phyloP scores from a whole-genome alignment of 441 rosid genomes.

The Erodium chrysanthum region DNA sequence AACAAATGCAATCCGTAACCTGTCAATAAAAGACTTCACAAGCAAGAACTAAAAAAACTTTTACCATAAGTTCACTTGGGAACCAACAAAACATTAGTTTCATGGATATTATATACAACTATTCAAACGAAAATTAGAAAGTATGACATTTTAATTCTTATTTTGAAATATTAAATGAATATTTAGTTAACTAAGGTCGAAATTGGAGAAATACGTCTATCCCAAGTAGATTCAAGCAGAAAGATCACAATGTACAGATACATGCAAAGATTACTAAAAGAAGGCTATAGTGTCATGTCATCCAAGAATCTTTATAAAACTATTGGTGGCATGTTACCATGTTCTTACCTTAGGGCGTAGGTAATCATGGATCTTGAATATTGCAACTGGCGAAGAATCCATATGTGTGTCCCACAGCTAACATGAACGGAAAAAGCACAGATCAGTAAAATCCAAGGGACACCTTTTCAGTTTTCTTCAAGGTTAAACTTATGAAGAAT shows the following conservation, averaged over 20 bases:
- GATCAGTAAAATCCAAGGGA: constrained; percentile 14
- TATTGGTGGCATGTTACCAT: constrained; percentile 1
- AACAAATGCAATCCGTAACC: background rate
- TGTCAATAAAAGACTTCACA: background rate
- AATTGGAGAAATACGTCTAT: constrained; percentile 11
- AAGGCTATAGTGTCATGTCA: background rate
- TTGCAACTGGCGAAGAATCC: constrained; percentile 50
- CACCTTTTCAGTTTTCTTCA: background rate
- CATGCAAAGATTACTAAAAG: constrained; percentile 7
- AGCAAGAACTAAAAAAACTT: background rate
- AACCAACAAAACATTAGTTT: too few relatives aligned
- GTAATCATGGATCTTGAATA: constrained; percentile 53
- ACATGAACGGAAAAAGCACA: constrained; percentile 21
- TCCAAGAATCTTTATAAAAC: background rate
- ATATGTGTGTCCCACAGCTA: constrained; percentile 59
- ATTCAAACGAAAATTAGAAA: background rate
- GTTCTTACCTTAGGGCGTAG: constrained; percentile 46
- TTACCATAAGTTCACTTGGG: background rate
- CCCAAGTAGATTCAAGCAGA: constrained; percentile 10
- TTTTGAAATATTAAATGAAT: too few relatives aligned
- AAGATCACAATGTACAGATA: constrained; percentile 2
- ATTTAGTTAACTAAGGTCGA: constrained; percentile 20
- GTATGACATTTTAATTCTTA: background rate
- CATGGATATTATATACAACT: background rate
- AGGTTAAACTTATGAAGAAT: background rate